Conservation (phyloP, 495 filamentous ascomycete genomes). For the Penicillium silybi region DNA sequence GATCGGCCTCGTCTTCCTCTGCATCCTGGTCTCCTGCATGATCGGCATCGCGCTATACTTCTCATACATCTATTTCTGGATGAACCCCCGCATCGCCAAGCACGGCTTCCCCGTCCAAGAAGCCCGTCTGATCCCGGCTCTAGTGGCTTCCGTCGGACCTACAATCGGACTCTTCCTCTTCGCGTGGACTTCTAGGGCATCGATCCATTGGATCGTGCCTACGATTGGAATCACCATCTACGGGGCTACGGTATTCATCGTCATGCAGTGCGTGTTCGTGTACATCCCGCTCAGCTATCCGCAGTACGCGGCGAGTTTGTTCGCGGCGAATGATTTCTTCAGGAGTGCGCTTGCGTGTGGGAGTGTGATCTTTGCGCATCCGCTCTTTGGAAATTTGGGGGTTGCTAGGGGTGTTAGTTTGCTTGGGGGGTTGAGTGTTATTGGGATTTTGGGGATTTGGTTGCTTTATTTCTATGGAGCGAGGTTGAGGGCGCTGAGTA, state of each 20-base stretch:
- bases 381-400: conserved; percentile 56
- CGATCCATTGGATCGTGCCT: conserved; percentile 59
- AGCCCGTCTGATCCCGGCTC: conserved; percentile 51
- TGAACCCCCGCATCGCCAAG: conserved; percentile 46
- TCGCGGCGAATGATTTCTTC: conserved; percentile 60
- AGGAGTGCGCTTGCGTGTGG: conserved; percentile 54
- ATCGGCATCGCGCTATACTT: conserved; percentile 51
- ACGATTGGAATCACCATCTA: conserved; percentile 59
- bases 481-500: conserved; percentile 26
- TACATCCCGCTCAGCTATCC: conserved; percentile 61
- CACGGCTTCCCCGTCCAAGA: conserved; percentile 49
- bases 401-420: conserved; percentile 52
- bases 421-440: conserved; percentile 52
- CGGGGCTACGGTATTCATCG: conserved; percentile 42
- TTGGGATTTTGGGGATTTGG: conserved; percentile 53
- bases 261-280: conserved; percentile 63
- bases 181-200: conserved; percentile 53
- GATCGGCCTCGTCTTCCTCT: conserved; percentile 62
- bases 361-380: conserved; percentile 52
- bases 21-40: conserved; percentile 54
- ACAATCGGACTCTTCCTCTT: conserved; percentile 61
- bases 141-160: conserved; percentile 49
- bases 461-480: conserved; percentile 27
- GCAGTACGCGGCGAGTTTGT: conserved; percentile 57
- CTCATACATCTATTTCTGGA: conserved; percentile 48